These are phyloP conservation scores for Picea glauca DNA, from an alignment of 75 land plant species.

Conservation along the genomic window DNA sequence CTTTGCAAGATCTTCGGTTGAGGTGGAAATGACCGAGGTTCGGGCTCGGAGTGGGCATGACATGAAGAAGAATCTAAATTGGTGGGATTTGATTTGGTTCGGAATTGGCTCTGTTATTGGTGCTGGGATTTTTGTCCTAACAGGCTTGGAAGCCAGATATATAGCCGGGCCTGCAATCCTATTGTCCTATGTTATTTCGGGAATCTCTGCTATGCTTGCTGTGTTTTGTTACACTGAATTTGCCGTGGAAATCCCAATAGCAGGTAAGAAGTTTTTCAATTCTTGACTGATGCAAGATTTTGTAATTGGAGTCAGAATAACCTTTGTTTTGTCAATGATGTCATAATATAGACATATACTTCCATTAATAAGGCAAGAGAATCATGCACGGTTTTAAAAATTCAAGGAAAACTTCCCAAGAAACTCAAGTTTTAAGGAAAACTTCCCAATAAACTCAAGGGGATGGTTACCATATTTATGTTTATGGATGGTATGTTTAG, in stretches of 20 bases:
- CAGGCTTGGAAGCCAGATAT: conserved; percentile 50
- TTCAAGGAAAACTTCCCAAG: too few relatives aligned
- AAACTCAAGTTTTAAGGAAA: too few relatives aligned
- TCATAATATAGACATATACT: too few relatives aligned
- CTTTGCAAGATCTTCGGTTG: conserved; percentile 37
- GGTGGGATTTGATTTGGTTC: conserved; percentile 93
- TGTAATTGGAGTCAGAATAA: too few relatives aligned
- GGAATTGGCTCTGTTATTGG: conserved; percentile 85
- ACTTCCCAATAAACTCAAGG: too few relatives aligned
- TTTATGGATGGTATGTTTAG: too few relatives aligned
- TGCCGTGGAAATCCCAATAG: conserved; percentile 82
- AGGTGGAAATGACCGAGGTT: conserved; percentile 43
- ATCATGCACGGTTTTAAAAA: too few relatives aligned
- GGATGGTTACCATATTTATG: too few relatives aligned
- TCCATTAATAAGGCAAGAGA: too few relatives aligned
- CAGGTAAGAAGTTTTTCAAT: conserved; percentile 48
- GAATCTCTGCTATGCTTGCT: conserved; percentile 74
- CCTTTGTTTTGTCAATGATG: too few relatives aligned
- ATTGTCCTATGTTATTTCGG: conserved; percentile 64
- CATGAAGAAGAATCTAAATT: conserved; percentile 67
- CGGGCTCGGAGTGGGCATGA: conserved; percentile 46
- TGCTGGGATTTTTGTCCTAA: conserved; percentile 88
- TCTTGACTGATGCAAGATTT: too few relatives aligned
- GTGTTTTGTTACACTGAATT: conserved; percentile 96
- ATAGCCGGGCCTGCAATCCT: conserved; percentile 70